Evolutionary conservation across 306 rosid genomes (phyloP), one percentile per base, ranked within the genome.

Genomic region (Canavalia gladiata): DNA sequence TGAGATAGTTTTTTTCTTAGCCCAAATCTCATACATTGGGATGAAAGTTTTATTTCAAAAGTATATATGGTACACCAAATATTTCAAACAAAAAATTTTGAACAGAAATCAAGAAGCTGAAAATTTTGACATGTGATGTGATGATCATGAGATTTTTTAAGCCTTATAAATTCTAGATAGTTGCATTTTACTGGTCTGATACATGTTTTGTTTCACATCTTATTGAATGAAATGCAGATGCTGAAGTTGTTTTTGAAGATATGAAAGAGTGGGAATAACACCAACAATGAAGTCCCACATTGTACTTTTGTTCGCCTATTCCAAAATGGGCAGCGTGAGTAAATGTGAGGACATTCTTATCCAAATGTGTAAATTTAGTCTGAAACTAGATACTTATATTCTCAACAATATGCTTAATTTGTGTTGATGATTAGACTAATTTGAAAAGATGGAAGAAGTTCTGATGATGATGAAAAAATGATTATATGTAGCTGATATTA

Each of bases 221-320:
- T 29, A 57, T 45, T 41, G 35, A 9, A 31, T 68, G 65, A 49
- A 84, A 68, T 49, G 55, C 77, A 93, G 97, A 93, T 78, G 97
- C 99, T 6, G 87, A 89, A 83, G 86, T 89, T 28, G 80, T 86
- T 60, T 95, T 95, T 75, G 87, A 93, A 69, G 96, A 91, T 77
- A 95, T 91, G 98, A 90, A 86, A 86, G 90, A 84, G 81, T 90
- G 54, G 98, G 98, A 71, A 92, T 95, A 60, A 92, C 87, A 37
- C 98, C 97, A 79, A 93, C 98, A 46, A 92, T 91, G 94, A 95
- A 93, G 82, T 95, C 99, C 74, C 98, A 93, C 79, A 91, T 93
- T 98, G 90, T 93, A 66, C 98, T 95, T 79, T 66, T 92, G 13
- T 91, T 93, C 6, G 97, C 97, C 64, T 90, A 89, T 86, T 93